phyloP scores from a whole-genome alignment of 306 rosid species.

The Cucumis sativus region Cucumber_9930_V3 NC_026660.2:21461001-21461500 shows the following conservation, averaged over 20 bases:
- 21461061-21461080: background rate
- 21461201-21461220: background rate
- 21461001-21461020: background rate
- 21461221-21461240: background rate
- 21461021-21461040: background rate
- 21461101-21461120: background rate
- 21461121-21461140: background rate
- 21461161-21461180: background rate
- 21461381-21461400: background rate
- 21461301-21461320: background rate
- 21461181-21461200: constrained; percentile 2
- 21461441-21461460: background rate
- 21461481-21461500: background rate
- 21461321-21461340: background rate
- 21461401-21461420: background rate
- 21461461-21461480: background rate
- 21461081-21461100: background rate
- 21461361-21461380: background rate
- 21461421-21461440: background rate
- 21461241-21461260: background rate
- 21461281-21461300: background rate
- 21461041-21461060: background rate
- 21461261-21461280: background rate
- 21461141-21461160: background rate
- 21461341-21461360: background rate